Base-by-base conservation (phyloP, 306 rosid genomes). In the Prunus dulcis region DNA sequence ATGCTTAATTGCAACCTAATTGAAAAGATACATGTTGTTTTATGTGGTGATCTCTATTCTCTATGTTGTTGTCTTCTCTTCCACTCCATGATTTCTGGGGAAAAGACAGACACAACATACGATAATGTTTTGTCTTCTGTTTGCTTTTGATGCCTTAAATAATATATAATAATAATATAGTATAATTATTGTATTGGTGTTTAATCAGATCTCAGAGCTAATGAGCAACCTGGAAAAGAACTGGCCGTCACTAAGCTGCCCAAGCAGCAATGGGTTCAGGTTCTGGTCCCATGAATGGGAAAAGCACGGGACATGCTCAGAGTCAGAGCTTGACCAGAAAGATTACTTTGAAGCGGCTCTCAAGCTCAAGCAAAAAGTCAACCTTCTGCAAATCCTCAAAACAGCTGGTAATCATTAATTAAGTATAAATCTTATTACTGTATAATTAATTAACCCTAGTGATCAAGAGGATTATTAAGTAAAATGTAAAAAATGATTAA, bases 251-350 rank as follows among this genome's bases (percentile, higher is more conserved):
- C 78, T 93, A 19, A 90, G 93, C 76, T 91, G 98, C 84, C 97
- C 96, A 15, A 91, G 98, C 55, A 88, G 98, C 87, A 87, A 89
- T 23, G 93, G 91, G 3, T 5, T 79, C 19, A 86, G 90, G 75
- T 93, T 91, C 57, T 93, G 97, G 97, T 80, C 96, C n/a, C 96
- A 91, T 4, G 97, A 91, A 75, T 94, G 98, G 98, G 85, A 90
- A 50, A 94, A 94, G 67, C 96, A 91, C 27, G 98, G 97, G 0
- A 94, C 98, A 4, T 94, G 97, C n/a, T 56, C 92, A 3, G 87
- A 88, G 72, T 89, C 98, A 0, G 89, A 83, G 45, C 84, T 91
- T 10, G 93, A 90, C 53, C 96, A 90, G 55, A 87, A 58, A 5
- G 91, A 80, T 0, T 94, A 91, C 80, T 94, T 91, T 43, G 80